Base-by-base conservation (phyloP, 139 green algal genomes). In the Chlamydomonas incerta region DNA sequence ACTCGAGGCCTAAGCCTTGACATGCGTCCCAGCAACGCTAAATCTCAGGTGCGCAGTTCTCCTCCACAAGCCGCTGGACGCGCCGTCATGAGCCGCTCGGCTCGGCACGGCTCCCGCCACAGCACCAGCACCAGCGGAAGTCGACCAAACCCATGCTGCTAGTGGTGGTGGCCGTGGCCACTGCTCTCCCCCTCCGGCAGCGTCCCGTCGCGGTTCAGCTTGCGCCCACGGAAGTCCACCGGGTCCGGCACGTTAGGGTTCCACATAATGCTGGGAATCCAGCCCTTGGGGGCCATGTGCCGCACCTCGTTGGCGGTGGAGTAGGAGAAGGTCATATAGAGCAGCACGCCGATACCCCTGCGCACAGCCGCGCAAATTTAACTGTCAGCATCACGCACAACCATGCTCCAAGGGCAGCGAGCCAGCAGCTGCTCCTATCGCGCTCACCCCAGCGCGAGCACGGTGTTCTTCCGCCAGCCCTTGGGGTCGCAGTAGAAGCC, bases 401-500 rank as follows among this genome's bases (percentile, higher is more conserved):
- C 24, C 21, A 63, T 50, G 35, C 8, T 75, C 10, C 24, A 62
- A 24, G n/a, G 28, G 28, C 10, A 67, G 18, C 47, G 23, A 20
- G 26, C 13, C 1, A 79, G 46, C 13, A 31, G 50, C 28, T 52
- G 10, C 10, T 29, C 17, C 6, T 1, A 24, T 1, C 0, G 23
- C n/a, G 55, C 80, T 77, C 37, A 92, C 88, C 84, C 88, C 0
- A 92, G 41, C 15, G 81, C 63, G 3, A 88, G 6, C 23, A 66
- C 20, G 26, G 87, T 88, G 68, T 87, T 90, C 57, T 33, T 87
- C 0, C 88, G 72, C 88, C 88, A 92, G 20, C 47, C 74, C 74
- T 92, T 92, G 34, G 89, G 89, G 82, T 92, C 89, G 29, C 81
- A 82, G 76, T 89, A 92, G 57, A 90, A 90, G 69, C 89, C 89